Evolutionary conservation across 1,284 basidiomycete species (phyloP).

Genomic region (Naganishia liquefaciens): DNA sequence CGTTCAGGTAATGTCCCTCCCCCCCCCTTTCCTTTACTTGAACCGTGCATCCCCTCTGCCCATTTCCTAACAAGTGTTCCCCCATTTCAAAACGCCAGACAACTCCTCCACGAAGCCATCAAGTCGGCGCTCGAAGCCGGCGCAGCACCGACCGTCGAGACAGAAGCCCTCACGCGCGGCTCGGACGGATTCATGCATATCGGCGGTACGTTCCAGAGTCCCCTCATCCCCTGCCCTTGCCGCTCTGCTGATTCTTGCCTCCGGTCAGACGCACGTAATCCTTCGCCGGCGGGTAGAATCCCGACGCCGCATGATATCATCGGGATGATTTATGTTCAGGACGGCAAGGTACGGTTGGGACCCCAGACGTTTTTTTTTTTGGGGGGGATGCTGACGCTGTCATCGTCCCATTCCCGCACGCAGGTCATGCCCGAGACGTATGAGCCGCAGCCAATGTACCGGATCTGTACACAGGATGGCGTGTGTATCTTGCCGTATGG

Average conservation of each 20-base stretch:
- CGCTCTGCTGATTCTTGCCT: conserved; percentile 28
- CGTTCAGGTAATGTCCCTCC: conserved; percentile 39
- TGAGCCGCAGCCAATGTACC: conserved; percentile 48
- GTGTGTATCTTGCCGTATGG: conserved; percentile 47
- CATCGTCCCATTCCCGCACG: too few species aligned
- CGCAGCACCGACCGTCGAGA: conserved; percentile 39
- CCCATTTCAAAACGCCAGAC: too few species aligned
- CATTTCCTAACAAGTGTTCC: too few species aligned
- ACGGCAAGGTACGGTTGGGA: conserved; percentile 50
- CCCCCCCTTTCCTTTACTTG: background rate
- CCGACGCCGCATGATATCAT: conserved; percentile 54
- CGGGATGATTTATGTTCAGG: conserved; percentile 50
- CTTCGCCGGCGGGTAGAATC: conserved; percentile 52
- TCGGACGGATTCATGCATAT: conserved; percentile 53
- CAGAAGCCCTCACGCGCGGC: conserved; percentile 48
- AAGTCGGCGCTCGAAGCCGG: conserved; percentile 37
- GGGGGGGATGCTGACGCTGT: too few species aligned
- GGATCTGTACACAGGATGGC: conserved; percentile 49
- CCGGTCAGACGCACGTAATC: conserved; percentile 48
- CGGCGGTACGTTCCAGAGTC: conserved; percentile 42
- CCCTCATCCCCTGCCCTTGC: background rate
- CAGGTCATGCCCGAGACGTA: conserved; percentile 50
- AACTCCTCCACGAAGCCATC: conserved; percentile 38
- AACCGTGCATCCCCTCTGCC: too few species aligned
- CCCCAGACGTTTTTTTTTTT: too few species aligned